Conservation (phyloP, 2,329 filamentous ascomycete species). For the Aureobasidium uvarum region DNA sequence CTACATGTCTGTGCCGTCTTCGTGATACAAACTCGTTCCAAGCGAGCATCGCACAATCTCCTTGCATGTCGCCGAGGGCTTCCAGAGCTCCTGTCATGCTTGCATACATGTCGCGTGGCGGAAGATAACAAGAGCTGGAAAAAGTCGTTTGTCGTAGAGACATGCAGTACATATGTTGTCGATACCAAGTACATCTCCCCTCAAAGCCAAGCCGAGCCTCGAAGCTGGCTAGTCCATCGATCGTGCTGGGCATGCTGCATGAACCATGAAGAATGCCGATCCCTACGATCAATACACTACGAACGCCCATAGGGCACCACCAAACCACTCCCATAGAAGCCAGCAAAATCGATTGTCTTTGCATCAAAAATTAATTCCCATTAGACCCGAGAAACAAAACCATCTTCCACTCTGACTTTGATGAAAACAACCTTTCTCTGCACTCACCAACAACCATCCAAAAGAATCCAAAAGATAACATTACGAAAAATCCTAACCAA, state of each 20-base stretch:
- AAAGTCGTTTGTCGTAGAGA: not conserved
- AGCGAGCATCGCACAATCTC: constrained; percentile 18
- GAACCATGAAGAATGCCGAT: not conserved
- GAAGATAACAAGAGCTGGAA: not conserved
- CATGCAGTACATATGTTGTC: not conserved
- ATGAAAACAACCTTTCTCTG: not conserved
- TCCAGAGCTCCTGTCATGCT: constrained; percentile 2
- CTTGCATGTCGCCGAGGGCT: not conserved
- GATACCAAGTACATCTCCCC: not conserved
- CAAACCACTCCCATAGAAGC: not conserved
- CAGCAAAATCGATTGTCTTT: not conserved
- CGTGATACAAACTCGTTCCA: not conserved
- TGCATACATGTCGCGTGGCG: not conserved
- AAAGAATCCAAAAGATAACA: not conserved
- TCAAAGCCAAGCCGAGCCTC: not conserved
- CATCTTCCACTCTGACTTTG: not conserved
- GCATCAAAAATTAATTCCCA: not conserved
- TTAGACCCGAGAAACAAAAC: not conserved
- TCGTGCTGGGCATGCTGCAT: not conserved
- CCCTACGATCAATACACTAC: not conserved
- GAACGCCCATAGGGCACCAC: not conserved
- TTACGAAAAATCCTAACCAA: not conserved
- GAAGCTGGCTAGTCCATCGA: not conserved
- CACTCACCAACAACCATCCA: not conserved
- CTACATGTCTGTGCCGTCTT: constrained; percentile 12